These are phyloP conservation scores for Cladosporium sp. DNA, from an alignment of 2,329 filamentous ascomycete genomes.

Conservation along the genomic window DNA sequence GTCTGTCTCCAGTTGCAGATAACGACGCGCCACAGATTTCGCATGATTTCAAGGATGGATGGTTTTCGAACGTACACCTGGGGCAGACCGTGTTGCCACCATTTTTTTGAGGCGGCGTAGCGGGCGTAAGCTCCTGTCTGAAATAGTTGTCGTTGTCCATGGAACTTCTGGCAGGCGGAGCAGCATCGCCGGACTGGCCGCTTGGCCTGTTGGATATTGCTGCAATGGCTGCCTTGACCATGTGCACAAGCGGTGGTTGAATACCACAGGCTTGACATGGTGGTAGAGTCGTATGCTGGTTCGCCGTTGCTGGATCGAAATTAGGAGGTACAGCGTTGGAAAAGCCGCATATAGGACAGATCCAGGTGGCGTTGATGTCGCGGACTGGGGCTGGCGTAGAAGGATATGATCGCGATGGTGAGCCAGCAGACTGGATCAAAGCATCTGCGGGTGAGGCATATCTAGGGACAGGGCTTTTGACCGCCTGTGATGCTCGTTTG, in stretches of 20 bases:
- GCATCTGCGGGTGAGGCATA: constrained; percentile 39
- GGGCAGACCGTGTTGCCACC: constrained; percentile 53
- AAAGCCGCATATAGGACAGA: constrained; percentile 93
- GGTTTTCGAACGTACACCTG: constrained; percentile 89
- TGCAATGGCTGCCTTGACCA: constrained; percentile 81
- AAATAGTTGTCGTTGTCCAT: background rate
- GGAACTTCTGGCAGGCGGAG: background rate
- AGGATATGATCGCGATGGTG: constrained; percentile 42
- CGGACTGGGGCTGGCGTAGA: constrained; percentile 43
- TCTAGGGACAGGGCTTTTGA: constrained; percentile 47
- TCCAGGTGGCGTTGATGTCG: constrained; percentile 71
- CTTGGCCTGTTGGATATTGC: constrained; percentile 57
- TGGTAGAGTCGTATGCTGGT: constrained; percentile 70
- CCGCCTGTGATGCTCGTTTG: constrained; percentile 49
- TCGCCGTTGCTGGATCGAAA: constrained; percentile 81
- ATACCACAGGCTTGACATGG: constrained; percentile 93
- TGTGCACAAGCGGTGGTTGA: constrained; percentile 74
- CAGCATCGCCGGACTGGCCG: constrained; percentile 5
- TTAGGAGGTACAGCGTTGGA: constrained; percentile 90
- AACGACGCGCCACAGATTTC: constrained; percentile 86
- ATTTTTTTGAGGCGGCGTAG: background rate
- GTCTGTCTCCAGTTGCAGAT: constrained; percentile 46
- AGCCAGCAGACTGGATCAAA: constrained; percentile 41
- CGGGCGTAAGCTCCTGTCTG: background rate
- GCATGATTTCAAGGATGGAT: constrained; percentile 77